These are phyloP conservation scores for Ogataea parapolymorpha DNA, from an alignment of 805 yeast genomes.

Conservation along the genomic window DNA sequence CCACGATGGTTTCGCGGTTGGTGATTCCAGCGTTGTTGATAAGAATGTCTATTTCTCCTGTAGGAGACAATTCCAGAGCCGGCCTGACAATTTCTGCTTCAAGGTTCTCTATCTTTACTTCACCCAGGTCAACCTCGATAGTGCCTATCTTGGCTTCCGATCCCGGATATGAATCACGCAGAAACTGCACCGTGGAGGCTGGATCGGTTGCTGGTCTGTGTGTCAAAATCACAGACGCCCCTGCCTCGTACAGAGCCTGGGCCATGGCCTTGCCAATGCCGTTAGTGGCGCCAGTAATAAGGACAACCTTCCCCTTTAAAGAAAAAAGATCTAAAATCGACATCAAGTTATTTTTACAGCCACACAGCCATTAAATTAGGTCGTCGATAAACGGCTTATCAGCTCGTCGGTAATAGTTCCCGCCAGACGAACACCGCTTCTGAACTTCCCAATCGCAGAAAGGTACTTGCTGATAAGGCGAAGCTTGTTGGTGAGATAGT, in stretches of 20 bases:
- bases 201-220: constrained; percentile 35
- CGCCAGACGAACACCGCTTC: constrained; percentile 15
- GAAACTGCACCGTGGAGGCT: constrained; percentile 26
- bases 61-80: constrained; percentile 30
- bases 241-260: constrained; percentile 47
- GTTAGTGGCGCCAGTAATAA: constrained; percentile 51
- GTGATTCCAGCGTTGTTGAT: constrained; percentile 37
- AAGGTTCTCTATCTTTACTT: constrained; percentile 28
- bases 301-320: constrained; percentile 37
- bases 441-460: constrained; percentile 19
- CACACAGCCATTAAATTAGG: neutral
- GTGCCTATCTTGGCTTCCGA: constrained; percentile 24
- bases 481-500: constrained; percentile 17
- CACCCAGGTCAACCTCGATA: constrained; percentile 29
- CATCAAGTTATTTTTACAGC: neutral
- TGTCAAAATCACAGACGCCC: constrained; percentile 38
- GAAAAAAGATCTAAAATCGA: constrained; percentile 30
- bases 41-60: constrained; percentile 31
- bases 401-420: neutral
- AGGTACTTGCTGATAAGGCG: constrained; percentile 20
- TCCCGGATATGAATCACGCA: constrained; percentile 26
- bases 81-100: constrained; percentile 30
- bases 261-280: constrained; percentile 57
- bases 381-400: constrained; percentile 15
- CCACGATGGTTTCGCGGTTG: constrained; percentile 31